A percentile compares a stretch with the other conserved stretches of the same genome.
These are phyloP conservation scores for Volutella citrinella DNA, from an alignment of 2,329 filamentous ascomycete genomes.

Conservation along the genomic window DNA sequence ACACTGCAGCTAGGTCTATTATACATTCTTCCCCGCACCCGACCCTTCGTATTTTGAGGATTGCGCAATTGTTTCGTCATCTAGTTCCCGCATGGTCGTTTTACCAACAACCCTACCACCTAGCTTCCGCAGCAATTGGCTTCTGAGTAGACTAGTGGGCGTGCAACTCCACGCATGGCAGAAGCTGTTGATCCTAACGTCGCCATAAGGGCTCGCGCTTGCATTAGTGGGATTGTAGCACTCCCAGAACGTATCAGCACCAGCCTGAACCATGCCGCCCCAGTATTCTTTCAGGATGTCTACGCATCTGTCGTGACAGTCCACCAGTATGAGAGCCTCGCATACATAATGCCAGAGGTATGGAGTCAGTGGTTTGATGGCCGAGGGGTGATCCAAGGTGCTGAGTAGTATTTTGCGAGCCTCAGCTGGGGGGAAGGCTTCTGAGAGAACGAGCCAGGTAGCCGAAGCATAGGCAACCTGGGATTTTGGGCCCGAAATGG, in stretches of 20 bases:
- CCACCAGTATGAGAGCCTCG: constrained; percentile 9
- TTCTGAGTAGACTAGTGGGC: constrained; percentile 9
- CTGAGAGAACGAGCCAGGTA: constrained; percentile 8
- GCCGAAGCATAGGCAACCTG: constrained; percentile 11
- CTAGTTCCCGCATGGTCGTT: constrained; percentile 10
- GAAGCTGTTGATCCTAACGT: constrained; percentile 15
- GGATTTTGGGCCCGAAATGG: constrained; percentile 5
- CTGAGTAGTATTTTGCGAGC: constrained; percentile 6
- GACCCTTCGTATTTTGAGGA: too few relatives aligned
- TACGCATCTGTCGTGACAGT: constrained; percentile 9
- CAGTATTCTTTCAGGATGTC: constrained; percentile 11
- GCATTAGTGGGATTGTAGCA: constrained; percentile 12
- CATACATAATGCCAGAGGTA: constrained; percentile 16
- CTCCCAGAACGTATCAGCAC: constrained; percentile 16
- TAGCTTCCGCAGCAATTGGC: constrained; percentile 1
- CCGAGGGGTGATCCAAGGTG: constrained; percentile 4
- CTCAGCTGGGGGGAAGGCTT: constrained; percentile 2
- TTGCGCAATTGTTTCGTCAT: constrained; percentile 7
- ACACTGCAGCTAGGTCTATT: too few relatives aligned
- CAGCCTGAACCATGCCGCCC: constrained; percentile 14
- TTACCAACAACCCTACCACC: constrained; percentile 7
- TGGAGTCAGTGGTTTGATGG: constrained; percentile 9
- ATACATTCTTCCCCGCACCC: too few relatives aligned
- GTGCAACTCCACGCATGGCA: constrained; percentile 17
- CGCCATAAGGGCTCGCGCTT: constrained; percentile 13